phyloP scores from a whole-genome alignment of 768 basidiomycete genomes.

The Tylopilus subfusipes region DNA sequence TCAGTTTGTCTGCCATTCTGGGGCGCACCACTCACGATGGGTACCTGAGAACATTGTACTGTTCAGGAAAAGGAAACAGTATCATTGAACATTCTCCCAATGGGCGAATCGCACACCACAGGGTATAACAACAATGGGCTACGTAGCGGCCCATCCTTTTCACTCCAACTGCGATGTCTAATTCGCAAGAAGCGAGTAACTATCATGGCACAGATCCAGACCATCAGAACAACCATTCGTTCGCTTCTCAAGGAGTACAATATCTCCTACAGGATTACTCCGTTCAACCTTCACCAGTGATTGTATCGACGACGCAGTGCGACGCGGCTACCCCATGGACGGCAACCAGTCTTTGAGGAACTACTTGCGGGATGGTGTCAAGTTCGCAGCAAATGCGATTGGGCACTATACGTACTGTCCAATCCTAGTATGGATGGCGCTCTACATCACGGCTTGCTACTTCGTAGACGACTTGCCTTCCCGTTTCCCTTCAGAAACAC shows the following conservation, averaged over 20 bases:
- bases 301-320: not conserved
- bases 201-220: too few species aligned
- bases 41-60: too few species aligned
- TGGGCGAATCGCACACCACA: too few species aligned
- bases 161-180: too few species aligned
- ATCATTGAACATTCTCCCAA: too few species aligned
- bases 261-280: not conserved
- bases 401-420: not conserved
- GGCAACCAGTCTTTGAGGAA: not conserved
- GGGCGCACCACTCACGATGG: not conserved
- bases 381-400: too few species aligned
- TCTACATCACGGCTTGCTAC: conserved; percentile 31
- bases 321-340: not conserved
- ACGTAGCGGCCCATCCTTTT: too few species aligned
- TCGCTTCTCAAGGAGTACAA: not conserved
- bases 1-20: not conserved
- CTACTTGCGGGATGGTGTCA: too few species aligned
- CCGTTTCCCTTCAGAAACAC: conserved; percentile 19
- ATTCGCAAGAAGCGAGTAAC: not conserved
- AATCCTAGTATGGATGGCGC: not conserved
- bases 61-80: too few species aligned
- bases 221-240: not conserved
- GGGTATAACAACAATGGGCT: too few species aligned
- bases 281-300: not conserved
- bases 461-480: conserved; percentile 36